phyloP scores from a whole-genome alignment of 163 green algal genomes.

The Prototheca cutis region DNA sequence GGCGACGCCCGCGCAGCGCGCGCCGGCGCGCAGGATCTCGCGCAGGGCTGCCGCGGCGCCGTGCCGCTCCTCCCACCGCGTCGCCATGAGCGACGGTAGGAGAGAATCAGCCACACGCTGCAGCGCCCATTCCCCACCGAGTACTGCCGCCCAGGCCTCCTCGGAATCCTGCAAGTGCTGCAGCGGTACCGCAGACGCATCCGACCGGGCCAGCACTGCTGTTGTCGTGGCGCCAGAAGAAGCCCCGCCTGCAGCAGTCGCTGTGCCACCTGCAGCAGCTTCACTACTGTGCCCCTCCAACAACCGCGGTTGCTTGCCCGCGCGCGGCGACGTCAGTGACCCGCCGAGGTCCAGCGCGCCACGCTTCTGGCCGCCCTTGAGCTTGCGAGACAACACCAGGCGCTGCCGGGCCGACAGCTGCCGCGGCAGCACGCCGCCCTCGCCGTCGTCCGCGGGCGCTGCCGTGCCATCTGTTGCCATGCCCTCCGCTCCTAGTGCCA shows the following conservation, averaged over 20 bases:
- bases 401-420: constrained; percentile 40
- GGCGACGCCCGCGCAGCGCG: constrained; percentile 42
- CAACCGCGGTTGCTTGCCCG: too few relatives aligned
- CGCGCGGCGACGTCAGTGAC: too few relatives aligned
- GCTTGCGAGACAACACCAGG: too few relatives aligned
- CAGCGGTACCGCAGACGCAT: not conserved
- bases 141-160: constrained; percentile 30
- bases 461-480: too few relatives aligned
- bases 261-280: too few relatives aligned
- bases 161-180: constrained; percentile 9
- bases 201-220: not conserved
- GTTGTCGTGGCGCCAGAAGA: too few relatives aligned
- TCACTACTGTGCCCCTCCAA: too few relatives aligned
- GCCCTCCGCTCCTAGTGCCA: too few relatives aligned
- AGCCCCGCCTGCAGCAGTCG: too few relatives aligned
- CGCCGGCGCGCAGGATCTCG: constrained; percentile 74
- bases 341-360: too few relatives aligned
- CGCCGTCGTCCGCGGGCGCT: too few relatives aligned
- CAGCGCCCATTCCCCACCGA: constrained; percentile 72
- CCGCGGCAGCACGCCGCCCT: constrained; percentile 43
- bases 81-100: constrained; percentile 57
- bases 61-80: constrained; percentile 84
- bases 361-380: too few relatives aligned
- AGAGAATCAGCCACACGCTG: constrained; percentile 62
- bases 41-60: constrained; percentile 78